These are phyloP conservation scores for Forsythia suspensa DNA, from an alignment of 257 asterid species.

Conservation along the genomic window DNA sequence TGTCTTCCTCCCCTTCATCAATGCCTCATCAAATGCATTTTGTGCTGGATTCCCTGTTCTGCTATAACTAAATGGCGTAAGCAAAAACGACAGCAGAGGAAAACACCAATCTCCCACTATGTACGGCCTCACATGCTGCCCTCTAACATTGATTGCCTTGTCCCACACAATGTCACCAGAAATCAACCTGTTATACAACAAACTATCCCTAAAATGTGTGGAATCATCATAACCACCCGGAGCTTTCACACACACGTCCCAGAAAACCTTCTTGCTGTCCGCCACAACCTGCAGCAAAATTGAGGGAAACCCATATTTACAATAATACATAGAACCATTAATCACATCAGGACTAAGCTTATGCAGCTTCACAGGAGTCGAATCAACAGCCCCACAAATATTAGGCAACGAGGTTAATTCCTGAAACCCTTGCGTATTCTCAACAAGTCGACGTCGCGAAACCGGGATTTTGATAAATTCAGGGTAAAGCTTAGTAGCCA, in stretches of 20 bases:
- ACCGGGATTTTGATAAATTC: conserved; percentile 88
- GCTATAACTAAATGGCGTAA: conserved; percentile 73
- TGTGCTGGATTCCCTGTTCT: conserved; percentile 74
- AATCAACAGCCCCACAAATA: conserved; percentile 90
- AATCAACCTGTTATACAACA: conserved; percentile 72
- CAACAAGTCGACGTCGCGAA: conserved; percentile 68
- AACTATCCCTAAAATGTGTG: conserved; percentile 88
- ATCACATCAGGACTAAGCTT: conserved; percentile 48
- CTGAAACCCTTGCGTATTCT: conserved; percentile 87
- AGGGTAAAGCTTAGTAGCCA: conserved; percentile 95
- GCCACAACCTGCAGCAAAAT: conserved; percentile 89
- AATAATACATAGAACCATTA: conserved; percentile 57
- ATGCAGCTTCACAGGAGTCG: conserved; percentile 71
- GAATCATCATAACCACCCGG: conserved; percentile 93
- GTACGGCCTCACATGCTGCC: conserved; percentile 85
- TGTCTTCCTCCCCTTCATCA: conserved; percentile 66
- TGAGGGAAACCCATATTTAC: conserved; percentile 71
- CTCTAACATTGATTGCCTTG: conserved; percentile 68
- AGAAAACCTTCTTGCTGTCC: conserved; percentile 83
- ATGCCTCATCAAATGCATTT: conserved; percentile 83
- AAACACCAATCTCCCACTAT: conserved; percentile 89
- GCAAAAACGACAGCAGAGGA: conserved; percentile 82
- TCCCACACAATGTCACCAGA: conserved; percentile 92
- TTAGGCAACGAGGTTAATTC: conserved; percentile 74
- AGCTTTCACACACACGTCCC: conserved; percentile 98